Evolutionary conservation across 768 basidiomycete species (phyloP).

Genomic region (Suillus lakei): DNA sequence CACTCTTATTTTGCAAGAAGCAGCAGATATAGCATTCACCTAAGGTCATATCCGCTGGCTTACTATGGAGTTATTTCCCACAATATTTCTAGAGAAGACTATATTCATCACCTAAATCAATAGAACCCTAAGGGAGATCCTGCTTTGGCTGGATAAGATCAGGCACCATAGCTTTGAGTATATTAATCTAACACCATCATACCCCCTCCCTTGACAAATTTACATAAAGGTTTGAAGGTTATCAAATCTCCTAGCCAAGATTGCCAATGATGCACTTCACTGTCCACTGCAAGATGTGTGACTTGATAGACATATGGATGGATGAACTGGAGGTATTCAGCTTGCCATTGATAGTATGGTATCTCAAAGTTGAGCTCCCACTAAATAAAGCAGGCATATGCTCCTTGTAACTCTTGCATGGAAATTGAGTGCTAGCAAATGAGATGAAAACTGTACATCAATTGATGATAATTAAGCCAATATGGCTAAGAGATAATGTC

Average conservation of each 20-base stretch:
- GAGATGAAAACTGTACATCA: conserved; percentile 26
- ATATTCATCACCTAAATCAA: no score
- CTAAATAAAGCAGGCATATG: conserved; percentile 16
- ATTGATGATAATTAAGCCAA: conserved; percentile 25
- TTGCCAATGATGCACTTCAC: conserved; percentile 31
- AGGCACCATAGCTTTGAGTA: conserved; percentile 19
- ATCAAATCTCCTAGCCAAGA: conserved; percentile 29
- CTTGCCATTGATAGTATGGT: conserved; percentile 26
- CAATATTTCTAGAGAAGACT: no score
- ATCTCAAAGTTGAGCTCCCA: conserved; percentile 35
- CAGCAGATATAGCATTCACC: no score
- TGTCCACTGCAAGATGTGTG: conserved; percentile 32
- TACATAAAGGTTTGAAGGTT: conserved; percentile 28
- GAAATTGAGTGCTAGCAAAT: conserved; percentile 24
- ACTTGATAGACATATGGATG: conserved; percentile 28
- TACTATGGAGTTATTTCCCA: no score
- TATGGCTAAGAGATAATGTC: conserved; percentile 19
- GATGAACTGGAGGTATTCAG: conserved; percentile 32
- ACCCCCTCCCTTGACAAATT: conserved; percentile 32
- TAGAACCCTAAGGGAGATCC: no score
- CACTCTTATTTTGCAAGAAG: no score
- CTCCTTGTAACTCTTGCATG: conserved; percentile 16
- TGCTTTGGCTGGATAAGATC: conserved; percentile 5
- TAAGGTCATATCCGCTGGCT: no score
- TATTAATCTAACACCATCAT: conserved; percentile 21